These are phyloP conservation scores for Eucalyptus pumila DNA, from an alignment of 345 rosid species.

Conservation along the genomic window DNA sequence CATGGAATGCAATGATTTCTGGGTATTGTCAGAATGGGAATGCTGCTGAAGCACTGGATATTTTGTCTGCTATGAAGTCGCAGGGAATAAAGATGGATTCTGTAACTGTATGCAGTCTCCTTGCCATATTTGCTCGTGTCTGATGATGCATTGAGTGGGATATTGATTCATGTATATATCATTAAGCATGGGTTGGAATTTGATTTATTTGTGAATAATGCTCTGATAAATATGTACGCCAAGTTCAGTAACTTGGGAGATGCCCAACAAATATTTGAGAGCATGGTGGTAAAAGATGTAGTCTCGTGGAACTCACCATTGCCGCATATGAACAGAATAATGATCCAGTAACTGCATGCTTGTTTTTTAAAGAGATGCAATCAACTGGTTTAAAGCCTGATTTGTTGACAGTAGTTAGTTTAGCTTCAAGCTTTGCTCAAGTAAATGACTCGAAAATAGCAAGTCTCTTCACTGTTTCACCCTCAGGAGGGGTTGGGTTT, in stretches of 20 bases:
- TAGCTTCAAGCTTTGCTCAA: neutral
- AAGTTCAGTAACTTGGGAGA: constrained; percentile 9
- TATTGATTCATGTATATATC: neutral
- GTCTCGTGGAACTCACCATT: constrained; percentile 37
- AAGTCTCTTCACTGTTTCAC: neutral
- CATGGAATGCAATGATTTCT: constrained; percentile 11
- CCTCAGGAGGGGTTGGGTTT: constrained; percentile 1
- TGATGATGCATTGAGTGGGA: neutral
- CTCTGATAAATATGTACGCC: constrained; percentile 29
- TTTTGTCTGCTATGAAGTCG: neutral
- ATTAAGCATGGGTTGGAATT: constrained; percentile 12
- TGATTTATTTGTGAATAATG: constrained; percentile 25
- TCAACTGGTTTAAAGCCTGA: neutral
- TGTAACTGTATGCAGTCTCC: neutral
- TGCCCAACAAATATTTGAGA: constrained; percentile 10
- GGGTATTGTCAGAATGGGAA: constrained; percentile 10
- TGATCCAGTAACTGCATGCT: neutral
- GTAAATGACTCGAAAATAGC: neutral
- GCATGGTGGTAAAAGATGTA: constrained; percentile 13
- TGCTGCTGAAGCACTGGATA: neutral
- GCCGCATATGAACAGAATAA: constrained; percentile 9
- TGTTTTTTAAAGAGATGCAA: constrained; percentile 1
- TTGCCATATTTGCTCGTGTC: neutral
- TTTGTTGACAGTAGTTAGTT: constrained; percentile 1
- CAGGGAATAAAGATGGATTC: constrained; percentile 7